Conservation (phyloP, 352 stramenopile genomes). For the Globisporangium spiculum region DNA sequence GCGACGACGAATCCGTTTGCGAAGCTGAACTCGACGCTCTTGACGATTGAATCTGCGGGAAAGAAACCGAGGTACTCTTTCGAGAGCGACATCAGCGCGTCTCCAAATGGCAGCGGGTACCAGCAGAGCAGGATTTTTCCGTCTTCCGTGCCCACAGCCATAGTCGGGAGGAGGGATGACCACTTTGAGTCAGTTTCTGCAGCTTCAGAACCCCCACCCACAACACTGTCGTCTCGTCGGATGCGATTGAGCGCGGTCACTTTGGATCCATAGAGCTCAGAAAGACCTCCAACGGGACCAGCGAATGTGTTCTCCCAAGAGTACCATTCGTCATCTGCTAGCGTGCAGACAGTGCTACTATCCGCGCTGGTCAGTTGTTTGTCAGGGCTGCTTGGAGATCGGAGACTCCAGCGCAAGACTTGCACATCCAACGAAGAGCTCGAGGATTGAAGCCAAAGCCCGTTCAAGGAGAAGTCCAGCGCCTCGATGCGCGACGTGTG, state of each 20-base stretch:
- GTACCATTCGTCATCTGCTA: constrained; percentile 42
- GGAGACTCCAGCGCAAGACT: constrained; percentile 64
- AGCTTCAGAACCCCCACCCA: background rate
- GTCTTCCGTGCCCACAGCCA: constrained; percentile 39
- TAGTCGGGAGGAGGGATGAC: constrained; percentile 50
- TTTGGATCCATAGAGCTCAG: constrained; percentile 30
- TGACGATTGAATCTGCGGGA: constrained; percentile 37
- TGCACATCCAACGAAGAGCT: constrained; percentile 54
- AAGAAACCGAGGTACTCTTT: constrained; percentile 62
- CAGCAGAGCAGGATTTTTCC: constrained; percentile 63
- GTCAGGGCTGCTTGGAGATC: constrained; percentile 12
- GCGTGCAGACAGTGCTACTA: constrained; percentile 14
- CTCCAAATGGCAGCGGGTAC: constrained; percentile 56
- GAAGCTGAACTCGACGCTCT: constrained; percentile 45
- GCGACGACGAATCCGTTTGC: constrained; percentile 60
- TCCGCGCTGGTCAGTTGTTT: background rate
- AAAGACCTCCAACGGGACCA: constrained; percentile 47
- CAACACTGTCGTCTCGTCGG: constrained; percentile 21
- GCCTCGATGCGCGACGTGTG: constrained; percentile 60
- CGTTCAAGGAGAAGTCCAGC: constrained; percentile 68
- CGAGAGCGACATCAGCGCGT: constrained; percentile 31
- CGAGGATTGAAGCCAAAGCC: constrained; percentile 60
- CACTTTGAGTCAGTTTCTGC: constrained; percentile 18
- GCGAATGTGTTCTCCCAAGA: constrained; percentile 55
- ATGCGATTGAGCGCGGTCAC: constrained; percentile 42